A percentile compares a stretch with the other conserved stretches of the same genome.
Conservation (phyloP, 2,329 filamentous ascomycete genomes). For the Metarhizium album region DNA sequence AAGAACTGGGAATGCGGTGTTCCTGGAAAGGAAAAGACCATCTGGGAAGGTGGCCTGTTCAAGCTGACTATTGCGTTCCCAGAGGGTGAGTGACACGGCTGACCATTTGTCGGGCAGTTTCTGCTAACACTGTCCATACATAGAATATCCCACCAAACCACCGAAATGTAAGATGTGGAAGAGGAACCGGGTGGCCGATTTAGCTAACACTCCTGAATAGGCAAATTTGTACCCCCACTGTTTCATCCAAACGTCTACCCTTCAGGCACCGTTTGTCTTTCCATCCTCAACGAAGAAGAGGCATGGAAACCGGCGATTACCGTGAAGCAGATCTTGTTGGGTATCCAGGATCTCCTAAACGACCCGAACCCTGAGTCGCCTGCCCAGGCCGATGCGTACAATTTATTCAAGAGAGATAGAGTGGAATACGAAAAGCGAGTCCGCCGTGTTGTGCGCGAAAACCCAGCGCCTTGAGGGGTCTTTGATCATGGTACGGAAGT, state of each 20-base stretch:
- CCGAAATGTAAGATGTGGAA: conserved; percentile 73
- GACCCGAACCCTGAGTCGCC: conserved; percentile 96
- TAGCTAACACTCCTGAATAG: conserved; percentile 32
- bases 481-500: conserved; percentile 8
- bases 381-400: conserved; percentile 94
- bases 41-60: conserved; percentile 97
- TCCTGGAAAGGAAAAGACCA: conserved; percentile 89
- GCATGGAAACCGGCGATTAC: conserved; percentile 98
- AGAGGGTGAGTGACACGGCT: conserved; percentile 54
- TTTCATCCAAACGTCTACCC: conserved; percentile 99
- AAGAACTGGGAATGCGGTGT: conserved; percentile 97
- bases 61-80: conserved; percentile 90
- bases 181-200: background rate
- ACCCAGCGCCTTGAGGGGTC: conserved; percentile 56
- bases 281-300: conserved; percentile 96
- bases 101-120: conserved; percentile 1
- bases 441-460: conserved; percentile 76
- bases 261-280: conserved; percentile 92
- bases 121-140: background rate
- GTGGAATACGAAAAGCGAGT: conserved; percentile 83
- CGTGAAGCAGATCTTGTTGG: conserved; percentile 92
- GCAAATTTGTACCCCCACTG: conserved; percentile 90
- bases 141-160: conserved; percentile 97
- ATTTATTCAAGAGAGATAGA: conserved; percentile 86
- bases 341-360: conserved; percentile 90